Evolutionary conservation across 176 grass and related monocot species (phyloP), one percentile per base, ranked within the genome.

Genomic region (Pharus latifolius): DNA sequence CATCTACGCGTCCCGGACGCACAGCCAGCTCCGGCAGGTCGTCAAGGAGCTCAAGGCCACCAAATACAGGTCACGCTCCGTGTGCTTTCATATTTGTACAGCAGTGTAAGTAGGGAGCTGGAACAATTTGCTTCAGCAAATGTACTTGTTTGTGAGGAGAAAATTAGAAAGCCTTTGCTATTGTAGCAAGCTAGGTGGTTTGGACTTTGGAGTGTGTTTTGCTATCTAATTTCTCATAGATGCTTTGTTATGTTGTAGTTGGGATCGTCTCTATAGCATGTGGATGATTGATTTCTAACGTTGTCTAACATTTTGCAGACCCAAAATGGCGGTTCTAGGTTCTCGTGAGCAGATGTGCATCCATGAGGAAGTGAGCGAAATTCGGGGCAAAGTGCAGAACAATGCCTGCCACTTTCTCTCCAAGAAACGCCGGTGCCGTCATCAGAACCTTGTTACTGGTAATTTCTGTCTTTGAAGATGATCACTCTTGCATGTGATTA

Each of bases 341-440:
- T 98, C 94, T 58, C 89, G 94, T 42, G 94, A 98, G 67, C 95
- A 91, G 72, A 91, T 98, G 95, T 98, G 95, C 81, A 85, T 98
- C 80, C 87, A 98, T 75, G 61, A 88, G 0, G 87, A 91, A 79
- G 95, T 93, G 50, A 72, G 72, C 29, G 63, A 78, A 62, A 81
- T 93, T 65, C 69, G 66, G 33, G 87, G 90, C 65, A 85, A 72
- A 90, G 74, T 72, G 53, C 95, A 98, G 65, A 98, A 93, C 75
- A 89, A 83, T 48, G 90, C 87, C 60, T 98, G 87, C 49, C 95
- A 93, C 55, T 93, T 75, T 62, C 82, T 93, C 30, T 93, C 90
- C 78, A 98, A 83, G 80, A 98, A 93, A 58, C 89, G 84, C 14
- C 38, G 25, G 64, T 98, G 95, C 60, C 74, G 46, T 30, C 84